Evolutionary conservation across 192 early-diverging fungal genomes (phyloP).

Genomic region (Helicostylum pulchrum): DNA sequence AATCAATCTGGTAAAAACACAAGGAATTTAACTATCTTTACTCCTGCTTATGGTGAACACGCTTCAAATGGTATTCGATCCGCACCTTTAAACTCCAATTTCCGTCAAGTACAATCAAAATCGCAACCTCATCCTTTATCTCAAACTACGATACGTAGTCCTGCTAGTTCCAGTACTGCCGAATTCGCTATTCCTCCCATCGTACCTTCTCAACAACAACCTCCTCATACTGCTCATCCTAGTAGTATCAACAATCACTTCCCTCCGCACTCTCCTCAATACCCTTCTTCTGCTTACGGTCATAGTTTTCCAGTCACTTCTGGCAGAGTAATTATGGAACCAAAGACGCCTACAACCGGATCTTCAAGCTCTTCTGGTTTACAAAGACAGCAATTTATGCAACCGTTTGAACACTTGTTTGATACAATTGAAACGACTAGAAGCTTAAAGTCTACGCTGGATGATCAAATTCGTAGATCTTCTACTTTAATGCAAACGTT

Average conservation of each 20-base stretch:
- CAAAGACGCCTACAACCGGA: background rate
- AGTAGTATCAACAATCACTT: slow-evolving; percentile 14
- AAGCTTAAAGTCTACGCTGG: slow-evolving; percentile 62
- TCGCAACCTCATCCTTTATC: slow-evolving; percentile 12
- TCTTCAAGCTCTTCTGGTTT: slow-evolving; percentile 31
- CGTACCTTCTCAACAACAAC: slow-evolving; percentile 33
- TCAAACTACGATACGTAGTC: background rate
- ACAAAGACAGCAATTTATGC: slow-evolving; percentile 52
- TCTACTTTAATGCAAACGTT: slow-evolving; percentile 70
- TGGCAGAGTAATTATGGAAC: background rate
- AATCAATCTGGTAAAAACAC: slow-evolving; percentile 40
- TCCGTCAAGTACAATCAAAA: slow-evolving; percentile 29
- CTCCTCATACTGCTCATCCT: slow-evolving; percentile 5
- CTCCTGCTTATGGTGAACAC: slow-evolving; percentile 45
- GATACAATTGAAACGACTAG: slow-evolving; percentile 58
- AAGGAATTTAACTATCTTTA: slow-evolving; percentile 47
- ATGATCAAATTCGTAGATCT: slow-evolving; percentile 75
- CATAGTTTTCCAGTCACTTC: slow-evolving; percentile 6
- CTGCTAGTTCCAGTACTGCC: background rate
- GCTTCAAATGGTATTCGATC: slow-evolving; percentile 40
- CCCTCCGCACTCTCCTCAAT: slow-evolving; percentile 4
- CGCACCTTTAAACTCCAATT: slow-evolving; percentile 44
- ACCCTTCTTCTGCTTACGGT: slow-evolving; percentile 1
- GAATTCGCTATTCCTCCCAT: slow-evolving; percentile 35
- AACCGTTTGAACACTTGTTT: slow-evolving; percentile 52